Evolutionary conservation across 2,329 filamentous ascomycete species (phyloP), one percentile per base, ranked within the genome.

Genomic region (Colletotrichum spinosum): DNA sequence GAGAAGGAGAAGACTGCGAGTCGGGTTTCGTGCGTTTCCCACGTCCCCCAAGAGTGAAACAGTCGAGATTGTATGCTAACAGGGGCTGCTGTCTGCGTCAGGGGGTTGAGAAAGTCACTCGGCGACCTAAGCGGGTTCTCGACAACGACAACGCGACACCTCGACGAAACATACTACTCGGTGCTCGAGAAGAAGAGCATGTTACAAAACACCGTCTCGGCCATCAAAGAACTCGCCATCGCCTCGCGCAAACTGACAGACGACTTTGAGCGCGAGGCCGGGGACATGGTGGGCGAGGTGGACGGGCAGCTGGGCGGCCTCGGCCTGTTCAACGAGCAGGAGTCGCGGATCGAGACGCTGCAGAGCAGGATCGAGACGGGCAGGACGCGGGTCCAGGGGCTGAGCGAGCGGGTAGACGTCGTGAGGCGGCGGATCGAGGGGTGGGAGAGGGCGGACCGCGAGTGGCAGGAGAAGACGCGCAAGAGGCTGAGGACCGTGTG

Each of bases 141-240:
- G 25, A 83, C 87, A 60, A 78, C 82, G 25, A 87, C 89, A 33
- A 92, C 89, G 13, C 83, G 85, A 66, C 85, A 85, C 39, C 85
- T 95, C 46, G 91, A 94, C 74, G 87, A 91, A 64, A 90, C 90
- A 3, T 94, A 94, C 78, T 91, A 92, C 69, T 86, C 87, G 0
- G 85, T 94, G 9, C 81, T 93, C 37, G 89, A 92, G 73, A 92
- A 90, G 72, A 83, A 91, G 53, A 84, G 84, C 54, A 76, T 83
- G 1, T 80, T 94, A 42, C 89, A 90, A 58, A 84, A 81, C 69
- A 92, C 88, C 1, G 85, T 94, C 44, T 75, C 81, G 6, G 85
- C 84, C 2, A 80, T 95, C 35, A 89, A 88, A 71, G 88, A 91
- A 69, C 82, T 95, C n/a, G 88, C 90, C 0, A 80, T 80, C 37